phyloP scores from a whole-genome alignment of 1,284 basidiomycete genomes.

The Chalciporus sp. region DNA sequence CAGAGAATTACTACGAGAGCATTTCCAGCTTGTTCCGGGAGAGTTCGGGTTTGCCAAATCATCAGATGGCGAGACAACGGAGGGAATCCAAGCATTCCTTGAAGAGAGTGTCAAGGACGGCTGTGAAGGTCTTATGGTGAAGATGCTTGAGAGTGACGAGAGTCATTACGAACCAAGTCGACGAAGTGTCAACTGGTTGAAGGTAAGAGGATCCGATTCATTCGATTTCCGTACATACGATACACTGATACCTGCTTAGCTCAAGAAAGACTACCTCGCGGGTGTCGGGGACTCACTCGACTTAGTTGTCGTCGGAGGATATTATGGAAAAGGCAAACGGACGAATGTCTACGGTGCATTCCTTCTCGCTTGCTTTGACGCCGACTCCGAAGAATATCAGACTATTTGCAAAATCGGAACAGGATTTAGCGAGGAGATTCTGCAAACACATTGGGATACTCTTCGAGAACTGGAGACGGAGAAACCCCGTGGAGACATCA shows the following conservation, averaged over 20 bases:
- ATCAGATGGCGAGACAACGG: slow-evolving; percentile 87
- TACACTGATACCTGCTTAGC: slow-evolving; percentile 45
- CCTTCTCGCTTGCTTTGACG: slow-evolving; percentile 92
- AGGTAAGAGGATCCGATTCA: slow-evolving; percentile 53
- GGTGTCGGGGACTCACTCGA: slow-evolving; percentile 98
- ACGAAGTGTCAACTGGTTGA: slow-evolving; percentile 97
- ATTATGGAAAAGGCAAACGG: slow-evolving; percentile 97
- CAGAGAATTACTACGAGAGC: slow-evolving; percentile 72
- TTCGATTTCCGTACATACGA: not conserved
- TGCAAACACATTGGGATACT: slow-evolving; percentile 82
- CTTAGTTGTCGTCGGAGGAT: slow-evolving; percentile 94
- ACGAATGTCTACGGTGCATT: slow-evolving; percentile 97
- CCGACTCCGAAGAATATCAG: slow-evolving; percentile 89
- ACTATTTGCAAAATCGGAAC: slow-evolving; percentile 99
- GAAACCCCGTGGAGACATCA: slow-evolving; percentile 76
- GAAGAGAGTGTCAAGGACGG: slow-evolving; percentile 98
- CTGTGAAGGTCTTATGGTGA: slow-evolving; percentile 99
- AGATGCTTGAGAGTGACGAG: slow-evolving; percentile 91
- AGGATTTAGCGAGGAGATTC: slow-evolving; percentile 91
- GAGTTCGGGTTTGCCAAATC: slow-evolving; percentile 95
- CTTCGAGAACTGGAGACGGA: slow-evolving; percentile 78
- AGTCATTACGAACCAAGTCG: slow-evolving; percentile 96
- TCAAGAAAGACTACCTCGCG: slow-evolving; percentile 97
- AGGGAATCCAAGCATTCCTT: slow-evolving; percentile 94
- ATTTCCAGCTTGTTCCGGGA: slow-evolving; percentile 83